These are phyloP conservation scores for Syzygium aromaticum DNA, from an alignment of 345 rosid species.

Conservation along the genomic window DNA sequence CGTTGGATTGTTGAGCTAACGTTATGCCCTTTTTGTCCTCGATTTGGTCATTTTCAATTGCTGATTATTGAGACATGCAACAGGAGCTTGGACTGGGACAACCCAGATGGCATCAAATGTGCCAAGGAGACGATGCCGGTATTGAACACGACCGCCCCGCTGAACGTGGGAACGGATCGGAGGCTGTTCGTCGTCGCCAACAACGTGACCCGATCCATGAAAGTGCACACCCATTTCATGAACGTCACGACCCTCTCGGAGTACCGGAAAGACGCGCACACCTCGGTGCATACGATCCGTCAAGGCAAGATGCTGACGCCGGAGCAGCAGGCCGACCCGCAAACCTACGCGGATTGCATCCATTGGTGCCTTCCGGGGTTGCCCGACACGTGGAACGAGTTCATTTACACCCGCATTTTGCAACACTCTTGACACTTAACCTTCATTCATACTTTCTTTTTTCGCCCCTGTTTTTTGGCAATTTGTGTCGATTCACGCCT, in stretches of 20 bases:
- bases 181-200: constrained; percentile 30
- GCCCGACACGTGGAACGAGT: constrained; percentile 92
- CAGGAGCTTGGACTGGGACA: constrained; percentile 75
- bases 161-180: constrained; percentile 55
- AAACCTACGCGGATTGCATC: constrained; percentile 59
- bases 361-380: constrained; percentile 98
- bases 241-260: constrained; percentile 68
- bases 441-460: background rate
- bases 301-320: constrained; percentile 37
- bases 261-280: constrained; percentile 83
- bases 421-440: background rate
- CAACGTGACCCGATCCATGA: constrained; percentile 35
- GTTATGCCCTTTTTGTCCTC: background rate
- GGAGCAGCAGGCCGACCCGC: constrained; percentile 49
- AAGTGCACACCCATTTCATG: constrained; percentile 34
- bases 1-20: background rate
- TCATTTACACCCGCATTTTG: constrained; percentile 51
- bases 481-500: background rate
- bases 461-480: background rate
- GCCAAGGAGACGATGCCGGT: constrained; percentile 54
- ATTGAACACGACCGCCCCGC: constrained; percentile 17
- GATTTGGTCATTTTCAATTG: background rate
- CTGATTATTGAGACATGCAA: background rate
- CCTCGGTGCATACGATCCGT: constrained; percentile 29
- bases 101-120: constrained; percentile 44